phyloP scores from a whole-genome alignment of 2,329 filamentous ascomycete genomes.

The Acephala macrosclerotiorum region DNA sequence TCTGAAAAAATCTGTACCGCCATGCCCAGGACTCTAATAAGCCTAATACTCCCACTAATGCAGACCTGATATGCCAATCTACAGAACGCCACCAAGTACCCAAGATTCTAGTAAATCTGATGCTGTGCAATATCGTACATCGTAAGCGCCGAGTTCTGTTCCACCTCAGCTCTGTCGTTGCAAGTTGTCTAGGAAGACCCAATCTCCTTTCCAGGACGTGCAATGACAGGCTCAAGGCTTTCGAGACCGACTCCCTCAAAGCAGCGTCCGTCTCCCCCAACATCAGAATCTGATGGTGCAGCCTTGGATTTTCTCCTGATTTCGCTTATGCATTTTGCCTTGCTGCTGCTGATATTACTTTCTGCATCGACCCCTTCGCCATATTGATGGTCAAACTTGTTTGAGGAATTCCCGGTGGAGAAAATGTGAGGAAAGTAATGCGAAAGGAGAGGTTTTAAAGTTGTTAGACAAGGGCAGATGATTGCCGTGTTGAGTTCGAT shows the following conservation, averaged over 20 bases:
- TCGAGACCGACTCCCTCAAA: not conserved
- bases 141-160: not conserved
- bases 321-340: not conserved
- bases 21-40: not conserved
- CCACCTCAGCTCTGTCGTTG: not conserved
- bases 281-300: not conserved
- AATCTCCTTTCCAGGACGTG: not conserved
- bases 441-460: constrained; percentile 54
- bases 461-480: constrained; percentile 56
- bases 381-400: not conserved
- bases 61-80: not conserved
- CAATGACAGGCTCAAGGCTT: not conserved
- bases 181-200: not conserved
- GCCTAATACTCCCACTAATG: not conserved
- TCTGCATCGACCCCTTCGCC: not conserved
- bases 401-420: not conserved
- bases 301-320: not conserved
- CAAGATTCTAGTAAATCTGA: not conserved
- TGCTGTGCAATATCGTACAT: not conserved
- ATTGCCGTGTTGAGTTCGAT: constrained; percentile 59
- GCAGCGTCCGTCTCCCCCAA: not conserved
- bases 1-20: not conserved
- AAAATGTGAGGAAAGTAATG: constrained; percentile 34
- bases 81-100: not conserved
- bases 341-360: not conserved